Evolutionary conservation across 164 flowering plant genomes (phyloP).

Genomic region (Paratinospora sagittata): DNA sequence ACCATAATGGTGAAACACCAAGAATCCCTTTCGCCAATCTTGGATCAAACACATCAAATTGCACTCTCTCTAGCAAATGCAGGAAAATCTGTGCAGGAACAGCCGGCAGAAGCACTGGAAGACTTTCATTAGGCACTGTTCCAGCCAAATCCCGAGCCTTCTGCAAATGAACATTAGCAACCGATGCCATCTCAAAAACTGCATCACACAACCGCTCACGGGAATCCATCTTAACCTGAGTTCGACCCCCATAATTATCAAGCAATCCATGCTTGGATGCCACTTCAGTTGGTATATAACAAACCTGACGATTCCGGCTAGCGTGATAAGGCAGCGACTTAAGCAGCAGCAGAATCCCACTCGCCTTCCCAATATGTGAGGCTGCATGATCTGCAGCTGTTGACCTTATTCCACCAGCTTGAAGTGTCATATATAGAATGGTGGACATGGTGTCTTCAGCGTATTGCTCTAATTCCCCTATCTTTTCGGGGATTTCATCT

Average conservation of each 20-base stretch:
- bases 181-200: conserved; percentile 92
- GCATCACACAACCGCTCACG: conserved; percentile 59
- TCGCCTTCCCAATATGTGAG: conserved; percentile 94
- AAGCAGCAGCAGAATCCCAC: conserved; percentile 81
- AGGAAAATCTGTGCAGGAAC: conserved; percentile 77
- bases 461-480: conserved; percentile 76
- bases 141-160: conserved; percentile 77
- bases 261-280: conserved; percentile 81
- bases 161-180: conserved; percentile 69
- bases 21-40: conserved; percentile 60
- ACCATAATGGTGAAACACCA: conserved; percentile 84
- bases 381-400: conserved; percentile 97
- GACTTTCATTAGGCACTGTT: conserved; percentile 72
- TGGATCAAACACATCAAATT: conserved; percentile 90
- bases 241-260: conserved; percentile 42
- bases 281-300: conserved; percentile 65
- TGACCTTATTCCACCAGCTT: conserved; percentile 83
- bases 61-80: conserved; percentile 52
- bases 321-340: conserved; percentile 86
- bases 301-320: conserved; percentile 44
- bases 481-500: conserved; percentile 47
- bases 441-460: conserved; percentile 89
- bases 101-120: conserved; percentile 74
- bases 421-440: conserved; percentile 73
- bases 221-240: conserved; percentile 46